phyloP scores from a whole-genome alignment of 164 flowering plant genomes.

The Cinnamomum micranthum region DNA sequence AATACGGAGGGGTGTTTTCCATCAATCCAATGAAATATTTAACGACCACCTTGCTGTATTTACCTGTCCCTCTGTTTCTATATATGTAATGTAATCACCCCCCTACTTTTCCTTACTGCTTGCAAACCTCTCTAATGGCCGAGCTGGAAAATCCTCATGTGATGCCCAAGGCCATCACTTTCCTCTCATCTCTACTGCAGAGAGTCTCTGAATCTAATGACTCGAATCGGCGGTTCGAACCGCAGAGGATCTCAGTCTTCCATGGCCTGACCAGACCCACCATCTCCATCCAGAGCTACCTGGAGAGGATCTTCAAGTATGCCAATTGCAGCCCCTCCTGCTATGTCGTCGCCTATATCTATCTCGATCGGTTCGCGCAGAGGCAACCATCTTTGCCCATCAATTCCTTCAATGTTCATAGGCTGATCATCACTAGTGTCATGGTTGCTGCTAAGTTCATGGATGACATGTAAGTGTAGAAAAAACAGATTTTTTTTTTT shows the following conservation, averaged over 20 bases:
- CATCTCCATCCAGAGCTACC: conserved; percentile 42
- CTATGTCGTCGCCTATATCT: conserved; percentile 52
- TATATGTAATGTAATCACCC: no score
- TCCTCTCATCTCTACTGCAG: conserved; percentile 34
- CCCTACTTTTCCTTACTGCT: neutral
- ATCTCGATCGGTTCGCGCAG: conserved; percentile 46
- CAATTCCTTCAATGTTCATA: conserved; percentile 50
- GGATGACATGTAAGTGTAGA: conserved; percentile 44
- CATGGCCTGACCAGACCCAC: conserved; percentile 49
- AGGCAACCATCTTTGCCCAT: conserved; percentile 37
- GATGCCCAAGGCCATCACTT: conserved; percentile 28
- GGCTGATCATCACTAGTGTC: conserved; percentile 48
- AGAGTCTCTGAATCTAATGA: conserved; percentile 40
- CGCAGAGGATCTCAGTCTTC: conserved; percentile 40
- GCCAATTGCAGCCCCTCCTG: conserved; percentile 66
- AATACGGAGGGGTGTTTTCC: no score
- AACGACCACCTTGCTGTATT: no score
- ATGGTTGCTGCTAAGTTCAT: conserved; percentile 51
- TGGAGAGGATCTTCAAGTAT: conserved; percentile 68
- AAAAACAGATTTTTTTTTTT: neutral
- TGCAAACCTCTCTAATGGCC: conserved; percentile 16
- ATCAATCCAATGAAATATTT: no score
- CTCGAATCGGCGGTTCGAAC: neutral
- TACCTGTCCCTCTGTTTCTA: no score
- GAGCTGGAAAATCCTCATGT: conserved; percentile 18